A percentile compares a stretch with the other conserved stretches of the same genome.
phyloP scores from a whole-genome alignment of 169 alveolate species.

The Plasmodium adleri region DNA sequence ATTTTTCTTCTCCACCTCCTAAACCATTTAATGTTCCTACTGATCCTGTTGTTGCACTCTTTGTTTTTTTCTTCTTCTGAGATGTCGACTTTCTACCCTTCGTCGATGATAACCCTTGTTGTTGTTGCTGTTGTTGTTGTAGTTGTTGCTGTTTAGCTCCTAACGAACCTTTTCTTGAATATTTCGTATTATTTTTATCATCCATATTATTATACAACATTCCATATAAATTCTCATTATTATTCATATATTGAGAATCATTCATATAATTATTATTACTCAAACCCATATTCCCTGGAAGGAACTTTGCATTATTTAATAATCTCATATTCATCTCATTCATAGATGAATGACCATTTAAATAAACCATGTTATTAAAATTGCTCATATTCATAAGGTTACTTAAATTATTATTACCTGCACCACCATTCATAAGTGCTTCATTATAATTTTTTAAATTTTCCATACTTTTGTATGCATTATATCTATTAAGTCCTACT shows the following conservation, averaged over 20 bases:
- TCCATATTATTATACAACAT: background rate
- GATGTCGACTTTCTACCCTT: background rate
- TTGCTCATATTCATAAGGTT: constrained; percentile 11
- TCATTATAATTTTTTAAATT: constrained; percentile 7
- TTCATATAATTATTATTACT: background rate
- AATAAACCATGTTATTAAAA: constrained; percentile 29
- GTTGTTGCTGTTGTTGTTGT: background rate
- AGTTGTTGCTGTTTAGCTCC: background rate
- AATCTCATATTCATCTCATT: constrained; percentile 48
- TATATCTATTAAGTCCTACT: background rate
- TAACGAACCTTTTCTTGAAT: constrained; percentile 2
- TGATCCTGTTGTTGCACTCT: background rate
- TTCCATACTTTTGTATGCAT: constrained; percentile 9
- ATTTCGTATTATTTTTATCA: constrained; percentile 4
- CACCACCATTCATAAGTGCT: background rate
- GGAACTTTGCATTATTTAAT: constrained; percentile 8
- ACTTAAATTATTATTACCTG: constrained; percentile 6
- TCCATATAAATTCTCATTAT: background rate
- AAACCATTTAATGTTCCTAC: background rate
- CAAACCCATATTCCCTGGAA: background rate
- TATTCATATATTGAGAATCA: background rate
- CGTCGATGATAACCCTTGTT: constrained; percentile 5
- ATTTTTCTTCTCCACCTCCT: constrained; percentile 16
- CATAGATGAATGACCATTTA: constrained; percentile 20
- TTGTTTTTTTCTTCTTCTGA: background rate